A percentile compares a stretch with the other conserved stretches of the same genome.
phyloP scores from a whole-genome alignment of 2,329 filamentous ascomycete species.

The Phialemoniopsis sp. region DNA sequence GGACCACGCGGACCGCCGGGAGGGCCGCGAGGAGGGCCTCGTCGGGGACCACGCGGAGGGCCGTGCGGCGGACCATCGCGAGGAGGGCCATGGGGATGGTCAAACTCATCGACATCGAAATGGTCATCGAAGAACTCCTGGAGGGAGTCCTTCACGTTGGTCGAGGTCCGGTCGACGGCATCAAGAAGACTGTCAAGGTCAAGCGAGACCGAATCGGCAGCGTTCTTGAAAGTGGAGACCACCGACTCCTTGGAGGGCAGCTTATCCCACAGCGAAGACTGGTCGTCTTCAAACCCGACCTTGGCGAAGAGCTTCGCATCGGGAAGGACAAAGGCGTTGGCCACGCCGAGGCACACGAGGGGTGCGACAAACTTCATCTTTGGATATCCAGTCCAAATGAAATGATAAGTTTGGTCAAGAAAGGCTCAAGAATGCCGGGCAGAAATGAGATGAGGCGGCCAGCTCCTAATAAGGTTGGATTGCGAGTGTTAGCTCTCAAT shows the following conservation, averaged over 20 bases:
- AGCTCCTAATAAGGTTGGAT: too few species aligned
- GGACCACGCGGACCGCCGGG: not conserved
- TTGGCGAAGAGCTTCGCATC: constrained; percentile 9
- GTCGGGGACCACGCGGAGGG: not conserved
- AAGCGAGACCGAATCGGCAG: constrained; percentile 7
- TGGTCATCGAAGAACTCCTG: too few species aligned
- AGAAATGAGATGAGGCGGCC: too few species aligned
- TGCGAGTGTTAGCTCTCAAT: too few species aligned
- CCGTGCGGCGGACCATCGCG: constrained; percentile 1
- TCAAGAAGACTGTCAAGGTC: constrained; percentile 7
- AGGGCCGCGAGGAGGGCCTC: not conserved
- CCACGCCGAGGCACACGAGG: constrained; percentile 11
- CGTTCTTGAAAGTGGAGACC: constrained; percentile 5
- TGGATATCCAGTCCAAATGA: too few species aligned
- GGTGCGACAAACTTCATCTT: constrained; percentile 13
- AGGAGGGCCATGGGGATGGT: not conserved
- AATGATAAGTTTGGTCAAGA: too few species aligned
- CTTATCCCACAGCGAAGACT: constrained; percentile 9
- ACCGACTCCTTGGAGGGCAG: constrained; percentile 9
- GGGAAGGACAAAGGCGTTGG: constrained; percentile 15
- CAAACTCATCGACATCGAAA: too few species aligned
- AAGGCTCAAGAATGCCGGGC: too few species aligned
- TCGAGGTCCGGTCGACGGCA: constrained; percentile 1
- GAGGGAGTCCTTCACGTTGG: too few species aligned
- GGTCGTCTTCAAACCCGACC: constrained; percentile 10